Conservation (phyloP, 2,329 filamentous ascomycete species). For the Chrysoporthe cubensis region DNA sequence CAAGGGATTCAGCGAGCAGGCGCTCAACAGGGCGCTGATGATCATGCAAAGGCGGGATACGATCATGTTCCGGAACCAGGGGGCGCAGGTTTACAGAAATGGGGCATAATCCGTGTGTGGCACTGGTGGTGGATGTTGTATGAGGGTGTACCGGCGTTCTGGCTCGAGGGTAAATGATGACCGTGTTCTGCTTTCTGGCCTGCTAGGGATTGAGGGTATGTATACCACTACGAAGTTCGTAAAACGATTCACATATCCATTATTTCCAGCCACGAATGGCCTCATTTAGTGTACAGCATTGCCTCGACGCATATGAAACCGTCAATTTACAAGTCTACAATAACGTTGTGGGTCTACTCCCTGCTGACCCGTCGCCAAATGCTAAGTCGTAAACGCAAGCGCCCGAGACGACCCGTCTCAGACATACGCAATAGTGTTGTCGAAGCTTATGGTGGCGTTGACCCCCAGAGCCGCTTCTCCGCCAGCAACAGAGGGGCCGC, state of each 20-base stretch:
- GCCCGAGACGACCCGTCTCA: conserved; percentile 32
- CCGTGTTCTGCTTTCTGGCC: conserved; percentile 4
- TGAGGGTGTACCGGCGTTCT: conserved; percentile 23
- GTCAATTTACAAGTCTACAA: conserved; percentile 6
- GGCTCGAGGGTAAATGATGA: conserved; percentile 14
- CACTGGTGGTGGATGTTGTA: background rate
- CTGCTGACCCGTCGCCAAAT: background rate
- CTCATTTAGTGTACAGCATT: no score
- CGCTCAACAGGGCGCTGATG: conserved; percentile 81
- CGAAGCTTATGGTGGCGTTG: conserved; percentile 67
- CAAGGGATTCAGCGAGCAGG: conserved; percentile 86
- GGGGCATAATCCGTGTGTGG: conserved; percentile 55
- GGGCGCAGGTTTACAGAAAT: conserved; percentile 74
- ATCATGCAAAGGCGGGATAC: conserved; percentile 87
- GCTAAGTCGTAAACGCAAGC: background rate
- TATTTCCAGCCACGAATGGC: background rate
- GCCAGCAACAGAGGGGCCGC: conserved; percentile 74
- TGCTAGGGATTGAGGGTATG: background rate
- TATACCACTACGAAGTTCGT: background rate
- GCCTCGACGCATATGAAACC: background rate
- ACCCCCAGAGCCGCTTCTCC: conserved; percentile 67
- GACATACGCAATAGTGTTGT: conserved; percentile 71
- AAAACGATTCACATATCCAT: background rate
- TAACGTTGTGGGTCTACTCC: background rate
- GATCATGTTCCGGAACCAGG: conserved; percentile 78